Percentiles rank a stretch among this genome's conserved stretches.
These are phyloP conservation scores for Penicilliopsis zonata DNA, from an alignment of 495 filamentous ascomycete species.

Conservation along the genomic window DNA sequence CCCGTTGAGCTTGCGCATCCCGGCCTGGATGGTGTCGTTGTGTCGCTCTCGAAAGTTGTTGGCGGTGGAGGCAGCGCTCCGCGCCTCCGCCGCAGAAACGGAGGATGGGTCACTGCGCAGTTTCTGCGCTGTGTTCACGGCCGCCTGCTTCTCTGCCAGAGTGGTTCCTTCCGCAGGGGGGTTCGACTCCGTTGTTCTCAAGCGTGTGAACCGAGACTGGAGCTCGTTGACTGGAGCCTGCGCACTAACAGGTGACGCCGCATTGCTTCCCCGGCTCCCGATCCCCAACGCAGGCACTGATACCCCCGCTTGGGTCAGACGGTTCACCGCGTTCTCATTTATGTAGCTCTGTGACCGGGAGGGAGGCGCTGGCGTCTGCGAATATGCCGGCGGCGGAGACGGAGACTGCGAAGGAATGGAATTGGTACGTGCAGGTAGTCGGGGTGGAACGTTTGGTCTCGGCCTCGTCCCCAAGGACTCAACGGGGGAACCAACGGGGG, in stretches of 20 bases:
- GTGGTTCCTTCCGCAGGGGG: constrained; percentile 41
- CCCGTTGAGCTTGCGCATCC: constrained; percentile 45
- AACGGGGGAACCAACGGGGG: constrained; percentile 15
- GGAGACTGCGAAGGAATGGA: constrained; percentile 26
- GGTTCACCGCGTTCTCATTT: constrained; percentile 55
- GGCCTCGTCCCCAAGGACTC: constrained; percentile 23
- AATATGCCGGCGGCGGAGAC: constrained; percentile 44
- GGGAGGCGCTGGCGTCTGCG: constrained; percentile 14
- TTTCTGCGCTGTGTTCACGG: constrained; percentile 41
- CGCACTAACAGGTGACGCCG: constrained; percentile 6
- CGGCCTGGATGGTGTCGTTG: constrained; percentile 57
- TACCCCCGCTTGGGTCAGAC: constrained; percentile 66
- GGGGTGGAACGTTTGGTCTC: constrained; percentile 53
- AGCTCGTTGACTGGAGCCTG: constrained; percentile 47
- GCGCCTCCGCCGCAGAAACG: constrained; percentile 43
- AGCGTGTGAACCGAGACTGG: constrained; percentile 52
- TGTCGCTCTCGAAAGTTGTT: constrained; percentile 62
- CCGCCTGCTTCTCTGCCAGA: constrained; percentile 49
- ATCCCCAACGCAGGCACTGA: constrained; percentile 77
- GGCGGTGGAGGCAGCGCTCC: constrained; percentile 42
- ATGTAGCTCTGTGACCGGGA: constrained; percentile 30
- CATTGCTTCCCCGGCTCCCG: constrained; percentile 21
- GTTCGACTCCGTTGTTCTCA: constrained; percentile 26
- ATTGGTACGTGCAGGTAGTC: constrained; percentile 59
- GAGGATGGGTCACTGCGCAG: constrained; percentile 46